Evolutionary conservation across 257 asterid species (phyloP), one percentile per base, ranked within the genome.

Genomic region (Coffea canephora): DNA sequence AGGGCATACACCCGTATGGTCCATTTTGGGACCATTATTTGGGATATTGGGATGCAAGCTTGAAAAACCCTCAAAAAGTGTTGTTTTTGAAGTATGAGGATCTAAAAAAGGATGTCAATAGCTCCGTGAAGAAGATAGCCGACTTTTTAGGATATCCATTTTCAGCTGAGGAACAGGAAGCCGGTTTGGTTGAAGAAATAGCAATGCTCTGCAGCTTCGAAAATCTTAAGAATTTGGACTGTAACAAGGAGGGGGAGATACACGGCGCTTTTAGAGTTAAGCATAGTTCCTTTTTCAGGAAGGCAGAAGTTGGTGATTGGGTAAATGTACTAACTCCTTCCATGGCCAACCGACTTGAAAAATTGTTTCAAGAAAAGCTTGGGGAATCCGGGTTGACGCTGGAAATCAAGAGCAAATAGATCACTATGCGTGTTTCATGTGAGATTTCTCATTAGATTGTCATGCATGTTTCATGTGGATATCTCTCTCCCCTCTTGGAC

Each of bases 1-100:
- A 81, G 45, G 94, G 93, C 7, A 81, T 74, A 9, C 31, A 45
- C 3, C 87, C 83, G 67, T 91, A 10, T 59, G 92, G 93, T 19
- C 93, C 92, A 14, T 91, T 83, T 36, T 89, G 93, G 91, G 92
- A 91, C n/a, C 96, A 91, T 69, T 79, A 88, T 89, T 43, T 89
- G 52, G 92, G 89, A 19, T 88, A 84, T 59, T 89, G 93, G 92
- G 59, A 41, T 0, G 84, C 79, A 82, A 88, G 90, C 71, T 54
- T 74, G 34, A 75, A 78, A 31, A 82, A 19, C 46, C 85, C 90
- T 13, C 55, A 49, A 1, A 49, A 49, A 2, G 54, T 69, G 23
- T 39, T 75, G 83, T 88, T 89, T 61, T 41, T 89, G 74, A 89
- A 76, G 84, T 91, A 87, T n/a, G 94, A 89, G 82, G 93, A 91